Evolutionary conservation across 2,329 filamentous ascomycete genomes (phyloP), one percentile per base, ranked within the genome.

Genomic region (Pestalotiopsis fici): DNA sequence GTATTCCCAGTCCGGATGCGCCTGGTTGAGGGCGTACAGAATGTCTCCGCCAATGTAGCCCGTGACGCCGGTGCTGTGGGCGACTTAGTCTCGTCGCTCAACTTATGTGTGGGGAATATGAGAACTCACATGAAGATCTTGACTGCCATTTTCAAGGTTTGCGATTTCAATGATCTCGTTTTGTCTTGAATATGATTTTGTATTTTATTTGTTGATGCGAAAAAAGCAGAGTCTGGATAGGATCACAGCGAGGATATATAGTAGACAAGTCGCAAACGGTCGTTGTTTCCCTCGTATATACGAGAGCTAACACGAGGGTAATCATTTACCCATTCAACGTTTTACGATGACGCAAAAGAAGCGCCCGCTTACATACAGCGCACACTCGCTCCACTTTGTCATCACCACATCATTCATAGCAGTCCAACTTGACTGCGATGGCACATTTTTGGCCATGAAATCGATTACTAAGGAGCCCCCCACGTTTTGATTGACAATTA

Each of bases 11-110:
- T 68, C 66, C 12, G 66, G 66, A 21, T 66, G 66, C n/a, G 66
- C 57, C 23, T 66, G 31, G 12, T 28, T 66, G 59, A 68, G 54
- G 21, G 59, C 47, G 28, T 37, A 66, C 23, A 68, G 50, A 12
- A 64, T 59, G 18, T 68, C 66, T 39, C 66, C 66, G 54, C 66
- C 66, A 23, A 68, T 68, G 59, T 66, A 68, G 63, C 66, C 66
- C n/a, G 66, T 68, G 27, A 59, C 56, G 59, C 66, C 66, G 7
- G 66, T 68, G 25, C 66, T 65, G 23, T 47, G 9, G 11, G n/a
- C n/a, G 35, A 54, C 21, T 66, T 31, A 63, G 65, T 56, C 35
- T 21, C n/a, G 15, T 21, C 43, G 18, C 43, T 18, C 5, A 50
- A 7, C n/a, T n/a, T 21, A 50, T 9, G n/a, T 21, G 43, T 21